Evolutionary conservation across 2,329 filamentous ascomycete genomes (phyloP).

Genomic region (Diplodia sapinea): DNA sequence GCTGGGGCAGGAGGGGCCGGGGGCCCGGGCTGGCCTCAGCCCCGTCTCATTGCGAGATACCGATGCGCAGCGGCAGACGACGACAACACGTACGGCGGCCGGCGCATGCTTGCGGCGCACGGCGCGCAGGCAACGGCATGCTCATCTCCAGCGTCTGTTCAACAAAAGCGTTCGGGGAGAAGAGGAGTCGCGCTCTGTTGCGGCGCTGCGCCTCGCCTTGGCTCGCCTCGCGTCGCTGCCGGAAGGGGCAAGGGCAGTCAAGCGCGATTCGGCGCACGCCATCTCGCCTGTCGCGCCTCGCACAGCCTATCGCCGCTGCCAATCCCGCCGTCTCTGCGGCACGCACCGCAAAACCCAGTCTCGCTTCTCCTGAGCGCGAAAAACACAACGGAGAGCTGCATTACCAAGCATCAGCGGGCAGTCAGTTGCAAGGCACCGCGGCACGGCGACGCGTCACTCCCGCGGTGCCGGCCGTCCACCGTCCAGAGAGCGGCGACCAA

Average conservation of each 20-base stretch:
- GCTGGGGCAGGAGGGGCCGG: constrained; percentile 1
- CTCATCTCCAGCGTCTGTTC: background rate
- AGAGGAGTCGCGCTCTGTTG: background rate
- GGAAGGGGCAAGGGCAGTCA: background rate
- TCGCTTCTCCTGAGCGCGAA: background rate
- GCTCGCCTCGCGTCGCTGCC: constrained; percentile 4
- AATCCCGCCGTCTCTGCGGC: constrained; percentile 12
- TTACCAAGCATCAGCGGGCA: constrained; percentile 9
- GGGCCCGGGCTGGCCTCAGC: constrained; percentile 8
- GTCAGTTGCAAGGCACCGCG: background rate
- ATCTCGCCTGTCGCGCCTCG: constrained; percentile 1
- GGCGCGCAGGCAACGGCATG: background rate
- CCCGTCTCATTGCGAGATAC: background rate
- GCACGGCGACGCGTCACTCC: constrained; percentile 5
- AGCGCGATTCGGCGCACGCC: constrained; percentile 11
- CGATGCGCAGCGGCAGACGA: background rate
- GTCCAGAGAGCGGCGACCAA: background rate
- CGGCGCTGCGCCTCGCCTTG: constrained; percentile 16
- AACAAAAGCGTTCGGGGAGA: background rate
- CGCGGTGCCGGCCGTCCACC: background rate
- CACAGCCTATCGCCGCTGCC: constrained; percentile 21
- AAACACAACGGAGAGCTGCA: background rate
- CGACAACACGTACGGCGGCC: background rate
- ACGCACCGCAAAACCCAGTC: too few species aligned
- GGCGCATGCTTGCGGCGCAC: too few species aligned